Base-by-base conservation (phyloP, 1,139 yeast species). In the Protomyces inundatus region DNA sequence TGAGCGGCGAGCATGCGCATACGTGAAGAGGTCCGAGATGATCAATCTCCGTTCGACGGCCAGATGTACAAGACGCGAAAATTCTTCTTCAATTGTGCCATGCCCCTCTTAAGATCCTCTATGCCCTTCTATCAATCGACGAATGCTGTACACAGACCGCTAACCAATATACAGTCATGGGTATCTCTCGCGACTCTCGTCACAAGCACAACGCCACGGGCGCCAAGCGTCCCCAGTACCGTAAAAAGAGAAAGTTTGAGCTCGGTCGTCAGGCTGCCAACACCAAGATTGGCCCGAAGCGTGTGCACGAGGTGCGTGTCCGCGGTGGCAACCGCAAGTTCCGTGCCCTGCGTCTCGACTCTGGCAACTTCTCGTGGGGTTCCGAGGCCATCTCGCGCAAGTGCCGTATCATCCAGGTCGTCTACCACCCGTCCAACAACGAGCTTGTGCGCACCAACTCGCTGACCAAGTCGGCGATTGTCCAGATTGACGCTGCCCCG, bases 181-280 rank as follows among this genome's bases (percentile, higher is more conserved):
- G 98, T 91, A 93, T 93, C 88, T 91, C 98, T 83, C 95, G 99
- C 87, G 98, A 93, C 86, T 91, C 98, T 82, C 97, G 97, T 85
- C 98, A 93, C 90, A 93, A 93, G 89, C 95, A 98, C 84, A 84
- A 97, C 77, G 97, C 96, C 82, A 91, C 99, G 80, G 99, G 99
- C 87, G 99, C 98, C 81, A 91, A 90, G 84, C 91, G 98, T 84
- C 98, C 98, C 82, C 96, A 90, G 83, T 90, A 87, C 95, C 91
- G 98, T 89, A 93, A 93, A 93, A 93, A 93, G 97, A 87, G 99
- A 87, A 93, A 93, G 96, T 95, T 93, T 80, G 98, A 95, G 84
- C 87, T 89, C 82, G 99, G 99, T 77, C 95, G 99, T 85, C 98
- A 93, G 85, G 86, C 97, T 76, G 96, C 98, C 79, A 90, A 88